These are phyloP conservation scores for Tremella fuciformis DNA, from an alignment of 768 basidiomycete species.

Conservation along the genomic window DNA sequence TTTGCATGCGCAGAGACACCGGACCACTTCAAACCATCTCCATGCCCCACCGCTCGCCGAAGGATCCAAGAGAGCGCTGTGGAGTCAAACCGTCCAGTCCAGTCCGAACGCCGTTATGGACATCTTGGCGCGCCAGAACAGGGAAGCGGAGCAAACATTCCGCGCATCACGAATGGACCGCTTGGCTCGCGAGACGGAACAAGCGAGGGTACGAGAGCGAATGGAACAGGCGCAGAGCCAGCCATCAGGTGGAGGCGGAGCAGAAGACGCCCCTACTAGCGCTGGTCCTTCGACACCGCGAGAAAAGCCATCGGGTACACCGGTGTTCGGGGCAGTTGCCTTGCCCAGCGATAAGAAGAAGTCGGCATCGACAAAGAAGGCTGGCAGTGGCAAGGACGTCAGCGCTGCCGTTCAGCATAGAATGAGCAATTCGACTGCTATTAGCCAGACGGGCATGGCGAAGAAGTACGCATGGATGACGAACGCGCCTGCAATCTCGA, in stretches of 20 bases:
- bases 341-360: constrained; percentile 5
- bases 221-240: constrained; percentile 2
- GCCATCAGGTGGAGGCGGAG: constrained; percentile 6
- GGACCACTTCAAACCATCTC: constrained; percentile 29
- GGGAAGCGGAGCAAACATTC: constrained; percentile 31
- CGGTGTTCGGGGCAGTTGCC: neutral
- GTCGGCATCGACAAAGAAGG: constrained; percentile 19
- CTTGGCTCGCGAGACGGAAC: constrained; percentile 28
- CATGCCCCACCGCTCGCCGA: constrained; percentile 19
- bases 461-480: constrained; percentile 43
- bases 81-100: constrained; percentile 23
- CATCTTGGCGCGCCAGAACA: constrained; percentile 22
- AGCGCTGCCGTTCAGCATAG: constrained; percentile 36
- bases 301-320: constrained; percentile 9
- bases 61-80: constrained; percentile 20
- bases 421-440: constrained; percentile 40
- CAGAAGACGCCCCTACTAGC: too few species aligned
- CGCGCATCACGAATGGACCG: constrained; percentile 31
- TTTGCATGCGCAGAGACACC: constrained; percentile 35
- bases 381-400: constrained; percentile 20
- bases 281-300: constrained; percentile 27
- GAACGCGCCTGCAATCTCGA: constrained; percentile 28
- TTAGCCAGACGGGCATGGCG: constrained; percentile 31
- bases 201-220: constrained; percentile 19
- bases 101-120: constrained; percentile 29